Percentiles rank a stretch among this genome's conserved stretches.
Conservation (phyloP, 495 filamentous ascomycete species). For the Podospora pseudocomata region DNA sequence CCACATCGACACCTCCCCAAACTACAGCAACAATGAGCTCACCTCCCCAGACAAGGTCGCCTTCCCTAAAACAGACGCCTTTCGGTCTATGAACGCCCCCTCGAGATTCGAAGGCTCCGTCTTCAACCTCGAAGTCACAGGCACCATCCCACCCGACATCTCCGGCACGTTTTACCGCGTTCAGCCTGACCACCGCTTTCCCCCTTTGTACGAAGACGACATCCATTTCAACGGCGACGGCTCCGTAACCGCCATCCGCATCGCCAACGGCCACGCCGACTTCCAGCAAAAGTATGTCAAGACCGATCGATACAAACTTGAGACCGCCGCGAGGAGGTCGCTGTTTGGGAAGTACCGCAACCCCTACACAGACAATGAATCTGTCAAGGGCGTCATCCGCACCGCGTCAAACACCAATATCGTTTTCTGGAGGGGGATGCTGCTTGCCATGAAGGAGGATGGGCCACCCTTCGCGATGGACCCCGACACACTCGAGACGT, state of each 20-base stretch:
- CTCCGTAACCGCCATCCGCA: constrained; percentile 51
- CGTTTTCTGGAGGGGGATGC: constrained; percentile 47
- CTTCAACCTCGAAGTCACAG: constrained; percentile 47
- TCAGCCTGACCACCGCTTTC: constrained; percentile 50
- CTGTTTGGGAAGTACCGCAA: constrained; percentile 56
- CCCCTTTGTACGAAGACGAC: constrained; percentile 53
- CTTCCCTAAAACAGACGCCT: constrained; percentile 46
- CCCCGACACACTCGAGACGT: constrained; percentile 53
- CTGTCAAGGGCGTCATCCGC: constrained; percentile 46
- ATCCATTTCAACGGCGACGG: constrained; percentile 48
- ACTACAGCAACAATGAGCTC: constrained; percentile 23
- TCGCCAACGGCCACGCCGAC: constrained; percentile 47
- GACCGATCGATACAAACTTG: constrained; percentile 47
- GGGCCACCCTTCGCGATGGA: constrained; percentile 55
- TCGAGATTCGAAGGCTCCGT: constrained; percentile 48
- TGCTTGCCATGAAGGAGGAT: constrained; percentile 56
- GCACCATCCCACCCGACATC: constrained; percentile 48
- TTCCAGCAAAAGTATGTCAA: constrained; percentile 53
- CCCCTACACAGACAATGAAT: constrained; percentile 51
- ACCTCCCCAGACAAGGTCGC: constrained; percentile 36
- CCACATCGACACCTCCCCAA: constrained; percentile 32
- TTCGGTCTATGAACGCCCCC: constrained; percentile 47
- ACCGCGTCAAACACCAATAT: constrained; percentile 56
- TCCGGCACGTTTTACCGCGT: constrained; percentile 54
- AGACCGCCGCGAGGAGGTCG: constrained; percentile 37